Conservation (phyloP, 441 rosid genomes). For the Jatropha podagrica region DNA sequence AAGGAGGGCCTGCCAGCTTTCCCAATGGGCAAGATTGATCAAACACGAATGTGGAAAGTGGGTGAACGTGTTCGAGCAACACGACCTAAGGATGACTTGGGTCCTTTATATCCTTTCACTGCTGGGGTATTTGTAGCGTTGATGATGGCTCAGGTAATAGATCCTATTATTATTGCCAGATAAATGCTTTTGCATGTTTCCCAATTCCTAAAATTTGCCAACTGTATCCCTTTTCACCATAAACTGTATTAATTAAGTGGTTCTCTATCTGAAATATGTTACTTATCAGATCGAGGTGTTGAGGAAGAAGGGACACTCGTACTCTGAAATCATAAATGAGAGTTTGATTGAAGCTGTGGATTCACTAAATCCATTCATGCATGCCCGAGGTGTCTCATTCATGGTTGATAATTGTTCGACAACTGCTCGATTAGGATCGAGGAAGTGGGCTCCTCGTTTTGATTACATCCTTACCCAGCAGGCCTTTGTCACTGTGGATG, state of each 20-base stretch:
- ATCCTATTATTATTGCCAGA: background rate
- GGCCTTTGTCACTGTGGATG: slow-evolving; percentile 75
- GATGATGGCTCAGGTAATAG: slow-evolving; percentile 76
- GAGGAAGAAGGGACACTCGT: slow-evolving; percentile 92
- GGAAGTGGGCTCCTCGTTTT: slow-evolving; percentile 94
- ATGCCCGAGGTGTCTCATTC: slow-evolving; percentile 89
- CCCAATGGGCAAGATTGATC: slow-evolving; percentile 98
- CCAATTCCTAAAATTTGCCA: background rate
- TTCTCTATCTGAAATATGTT: slow-evolving; percentile 4
- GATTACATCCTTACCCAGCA: slow-evolving; percentile 85
- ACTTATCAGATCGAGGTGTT: slow-evolving; percentile 65
- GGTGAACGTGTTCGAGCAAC: slow-evolving; percentile 76
- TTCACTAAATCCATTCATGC: slow-evolving; percentile 91
- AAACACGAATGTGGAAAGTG: slow-evolving; percentile 97
- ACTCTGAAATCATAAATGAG: slow-evolving; percentile 94
- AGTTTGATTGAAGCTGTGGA: slow-evolving; percentile 88
- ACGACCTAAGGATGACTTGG: slow-evolving; percentile 76
- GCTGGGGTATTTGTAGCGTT: slow-evolving; percentile 91
- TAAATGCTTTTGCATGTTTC: background rate
- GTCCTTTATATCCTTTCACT: slow-evolving; percentile 81
- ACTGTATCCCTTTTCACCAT: background rate
- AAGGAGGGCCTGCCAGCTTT: slow-evolving; percentile 92
- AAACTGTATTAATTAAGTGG: background rate
- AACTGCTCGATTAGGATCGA: slow-evolving; percentile 84
- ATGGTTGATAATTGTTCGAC: slow-evolving; percentile 98